These are phyloP conservation scores for Dicorynia guianensis DNA, from an alignment of 306 rosid genomes.

Conservation along the genomic window DNA sequence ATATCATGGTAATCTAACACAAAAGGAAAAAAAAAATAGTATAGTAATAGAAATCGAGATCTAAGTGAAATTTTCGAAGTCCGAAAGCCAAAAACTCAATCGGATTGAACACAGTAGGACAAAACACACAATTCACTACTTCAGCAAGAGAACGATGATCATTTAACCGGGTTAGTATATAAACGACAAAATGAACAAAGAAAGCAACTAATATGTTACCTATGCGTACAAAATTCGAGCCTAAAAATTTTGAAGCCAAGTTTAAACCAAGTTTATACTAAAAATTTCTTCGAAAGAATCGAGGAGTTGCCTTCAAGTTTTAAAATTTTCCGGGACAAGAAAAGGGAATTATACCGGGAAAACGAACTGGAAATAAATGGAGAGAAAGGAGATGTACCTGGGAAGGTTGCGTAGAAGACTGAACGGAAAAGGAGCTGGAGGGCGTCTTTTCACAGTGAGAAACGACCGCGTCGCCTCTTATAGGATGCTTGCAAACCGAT, in stretches of 20 bases:
- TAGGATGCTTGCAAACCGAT: neutral
- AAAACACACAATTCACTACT: neutral
- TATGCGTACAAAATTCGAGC: neutral
- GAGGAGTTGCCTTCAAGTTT: neutral
- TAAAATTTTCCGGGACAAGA: neutral
- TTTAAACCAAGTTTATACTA: neutral
- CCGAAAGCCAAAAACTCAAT: neutral
- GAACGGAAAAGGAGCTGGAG: neutral
- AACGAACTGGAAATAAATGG: neutral
- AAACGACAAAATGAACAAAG: neutral
- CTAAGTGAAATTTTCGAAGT: neutral
- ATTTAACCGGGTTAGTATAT: neutral
- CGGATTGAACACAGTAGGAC: neutral
- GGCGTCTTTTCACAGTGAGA: neutral
- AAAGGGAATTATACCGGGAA: neutral
- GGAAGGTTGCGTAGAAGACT: constrained; percentile 40
- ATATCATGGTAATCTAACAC: neutral
- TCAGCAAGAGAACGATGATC: neutral
- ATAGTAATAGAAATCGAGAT: constrained; percentile 28
- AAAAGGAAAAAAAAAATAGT: neutral
- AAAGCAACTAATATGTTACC: neutral
- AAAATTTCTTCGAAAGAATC: neutral
- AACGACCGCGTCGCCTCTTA: constrained; percentile 42
- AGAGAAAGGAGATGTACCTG: constrained; percentile 32
- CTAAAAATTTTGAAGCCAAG: neutral